Conservation (phyloP, 352 stramenopile species). For the Aphanomyces invadans region DNA sequence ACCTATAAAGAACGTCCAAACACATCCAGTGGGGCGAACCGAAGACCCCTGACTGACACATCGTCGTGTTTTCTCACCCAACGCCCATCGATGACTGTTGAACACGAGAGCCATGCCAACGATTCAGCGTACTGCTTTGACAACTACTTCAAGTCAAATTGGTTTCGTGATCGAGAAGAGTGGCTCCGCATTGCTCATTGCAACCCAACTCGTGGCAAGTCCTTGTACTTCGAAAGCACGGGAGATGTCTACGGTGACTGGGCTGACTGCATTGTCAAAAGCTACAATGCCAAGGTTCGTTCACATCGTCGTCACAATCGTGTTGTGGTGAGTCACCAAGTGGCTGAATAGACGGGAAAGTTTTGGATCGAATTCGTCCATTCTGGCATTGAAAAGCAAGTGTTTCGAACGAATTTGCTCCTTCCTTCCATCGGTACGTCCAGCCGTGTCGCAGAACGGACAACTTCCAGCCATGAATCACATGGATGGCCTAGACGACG, state of each 20-base stretch:
- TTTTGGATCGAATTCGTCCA: conserved; percentile 15
- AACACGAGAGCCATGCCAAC: background rate
- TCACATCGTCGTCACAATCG: too few species aligned
- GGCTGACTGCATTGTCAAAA: conserved; percentile 4
- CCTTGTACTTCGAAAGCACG: background rate
- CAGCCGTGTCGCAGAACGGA: too few species aligned
- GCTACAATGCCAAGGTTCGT: conserved; percentile 9
- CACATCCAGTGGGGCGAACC: background rate
- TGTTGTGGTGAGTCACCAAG: too few species aligned
- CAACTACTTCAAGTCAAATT: conserved; percentile 15
- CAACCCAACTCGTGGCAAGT: conserved; percentile 6
- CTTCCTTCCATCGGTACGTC: background rate
- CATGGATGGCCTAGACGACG: conserved; percentile 19
- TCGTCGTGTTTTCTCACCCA: background rate
- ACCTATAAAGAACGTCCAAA: background rate
- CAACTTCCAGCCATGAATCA: too few species aligned
- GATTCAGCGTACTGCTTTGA: background rate
- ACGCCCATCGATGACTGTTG: background rate
- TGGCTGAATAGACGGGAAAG: conserved; percentile 13
- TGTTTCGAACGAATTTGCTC: conserved; percentile 13
- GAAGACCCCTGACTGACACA: background rate
- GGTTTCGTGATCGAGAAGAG: conserved; percentile 17
- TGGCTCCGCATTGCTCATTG: background rate
- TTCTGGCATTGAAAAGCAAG: conserved; percentile 13
- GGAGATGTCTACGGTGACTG: background rate